phyloP scores from a whole-genome alignment of 176 grass and related monocot species.

The Canna indica region DNA sequence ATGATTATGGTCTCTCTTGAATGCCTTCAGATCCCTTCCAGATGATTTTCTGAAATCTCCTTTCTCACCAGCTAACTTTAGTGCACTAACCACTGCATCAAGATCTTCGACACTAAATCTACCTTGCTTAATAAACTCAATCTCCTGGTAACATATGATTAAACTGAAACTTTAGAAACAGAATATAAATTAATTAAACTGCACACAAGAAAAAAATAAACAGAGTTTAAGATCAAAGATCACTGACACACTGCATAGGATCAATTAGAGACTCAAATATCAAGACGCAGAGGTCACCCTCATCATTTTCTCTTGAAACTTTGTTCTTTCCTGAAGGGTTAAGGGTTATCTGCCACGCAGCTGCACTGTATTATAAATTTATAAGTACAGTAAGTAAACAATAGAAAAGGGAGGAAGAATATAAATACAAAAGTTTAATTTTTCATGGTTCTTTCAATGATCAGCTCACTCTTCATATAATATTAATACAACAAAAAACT shows the following conservation, averaged over 20 bases:
- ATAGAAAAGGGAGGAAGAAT: neutral
- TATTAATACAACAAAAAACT: neutral
- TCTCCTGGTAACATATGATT: neutral
- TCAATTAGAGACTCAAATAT: neutral
- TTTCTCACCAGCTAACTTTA: constrained; percentile 3
- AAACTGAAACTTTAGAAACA: neutral
- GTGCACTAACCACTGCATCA: constrained; percentile 1
- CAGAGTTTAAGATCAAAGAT: neutral
- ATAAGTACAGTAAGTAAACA: neutral
- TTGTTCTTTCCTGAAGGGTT: neutral
- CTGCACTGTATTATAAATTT: neutral
- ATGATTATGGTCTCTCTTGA: constrained; percentile 1
- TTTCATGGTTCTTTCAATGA: neutral
- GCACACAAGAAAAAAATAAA: neutral
- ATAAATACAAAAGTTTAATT: neutral
- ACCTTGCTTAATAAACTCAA: constrained; percentile 9
- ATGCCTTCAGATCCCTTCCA: neutral
- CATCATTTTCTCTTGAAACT: neutral
- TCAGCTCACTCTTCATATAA: neutral
- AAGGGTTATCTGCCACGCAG: constrained; percentile 9
- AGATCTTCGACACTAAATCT: neutral
- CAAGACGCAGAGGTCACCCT: constrained; percentile 4
- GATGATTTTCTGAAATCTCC: neutral
- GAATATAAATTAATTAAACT: neutral
- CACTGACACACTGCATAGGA: constrained; percentile 1